These are phyloP conservation scores for Hanseniaspora jakobsenii DNA, from an alignment of 805 yeast species.

Conservation along the genomic window DNA sequence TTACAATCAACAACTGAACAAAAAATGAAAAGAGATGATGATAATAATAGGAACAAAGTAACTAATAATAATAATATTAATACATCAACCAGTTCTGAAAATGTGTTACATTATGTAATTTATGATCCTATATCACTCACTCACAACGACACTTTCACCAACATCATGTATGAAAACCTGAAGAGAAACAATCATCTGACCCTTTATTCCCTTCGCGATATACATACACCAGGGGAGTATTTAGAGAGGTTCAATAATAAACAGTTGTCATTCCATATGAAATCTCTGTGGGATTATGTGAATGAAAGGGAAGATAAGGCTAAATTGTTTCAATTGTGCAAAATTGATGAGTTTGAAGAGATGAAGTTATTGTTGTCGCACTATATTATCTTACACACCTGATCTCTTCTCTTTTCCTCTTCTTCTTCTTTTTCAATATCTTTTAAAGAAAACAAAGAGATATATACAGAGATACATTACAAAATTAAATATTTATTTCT, in stretches of 20 bases:
- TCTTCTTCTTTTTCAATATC: too few relatives aligned
- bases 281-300: slow-evolving; percentile 2
- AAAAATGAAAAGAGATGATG: background rate
- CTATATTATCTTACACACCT: too few relatives aligned
- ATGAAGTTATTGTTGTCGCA: slow-evolving; percentile 5
- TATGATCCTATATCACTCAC: slow-evolving; percentile 6
- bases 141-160: slow-evolving; percentile 1
- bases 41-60: too few relatives aligned
- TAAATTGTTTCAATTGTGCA: background rate
- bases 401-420: too few relatives aligned
- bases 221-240: background rate
- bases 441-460: too few relatives aligned
- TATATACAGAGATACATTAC: too few relatives aligned
- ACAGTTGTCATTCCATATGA: background rate
- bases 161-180: slow-evolving; percentile 9
- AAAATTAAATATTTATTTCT: background rate
- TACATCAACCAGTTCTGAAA: background rate
- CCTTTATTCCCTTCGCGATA: background rate
- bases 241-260: background rate
- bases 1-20: too few relatives aligned
- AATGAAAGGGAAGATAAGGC: background rate
- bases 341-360: slow-evolving; percentile 12
- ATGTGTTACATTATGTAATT: slow-evolving; percentile 3
- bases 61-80: background rate
- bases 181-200: background rate